Conservation (phyloP, 2,329 filamentous ascomycete genomes). For the Cladosporium sp. region DNA sequence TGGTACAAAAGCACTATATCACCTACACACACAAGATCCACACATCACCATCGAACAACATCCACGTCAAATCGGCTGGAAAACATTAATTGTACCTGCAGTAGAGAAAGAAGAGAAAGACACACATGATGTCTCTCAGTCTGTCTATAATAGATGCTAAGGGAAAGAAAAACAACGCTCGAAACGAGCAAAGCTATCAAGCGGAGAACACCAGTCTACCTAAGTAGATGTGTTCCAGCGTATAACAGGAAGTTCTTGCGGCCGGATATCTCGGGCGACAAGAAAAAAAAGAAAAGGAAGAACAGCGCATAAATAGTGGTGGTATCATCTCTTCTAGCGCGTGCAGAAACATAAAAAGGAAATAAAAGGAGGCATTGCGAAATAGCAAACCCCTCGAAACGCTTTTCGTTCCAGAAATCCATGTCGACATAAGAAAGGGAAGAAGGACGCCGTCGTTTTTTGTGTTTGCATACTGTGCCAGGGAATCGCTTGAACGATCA, state of each 20-base stretch:
- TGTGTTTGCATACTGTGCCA: neutral
- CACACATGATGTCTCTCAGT: neutral
- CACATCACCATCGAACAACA: neutral
- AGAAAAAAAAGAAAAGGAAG: neutral
- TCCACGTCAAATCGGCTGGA: neutral
- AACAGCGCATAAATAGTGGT: neutral
- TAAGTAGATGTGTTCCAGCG: neutral
- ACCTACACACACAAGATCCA: neutral
- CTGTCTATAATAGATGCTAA: neutral
- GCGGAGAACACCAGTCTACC: neutral
- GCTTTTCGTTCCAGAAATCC: neutral
- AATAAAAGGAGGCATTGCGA: neutral
- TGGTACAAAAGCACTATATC: neutral
- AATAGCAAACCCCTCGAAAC: neutral
- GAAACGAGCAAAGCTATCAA: neutral
- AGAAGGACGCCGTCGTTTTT: neutral
- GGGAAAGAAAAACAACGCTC: neutral
- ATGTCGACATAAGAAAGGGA: neutral
- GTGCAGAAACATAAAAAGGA: neutral
- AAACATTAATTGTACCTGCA: neutral
- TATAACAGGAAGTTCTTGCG: too few relatives aligned
- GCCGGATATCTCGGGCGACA: neutral
- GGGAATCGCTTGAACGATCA: constrained; percentile 5
- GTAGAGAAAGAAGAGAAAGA: neutral
- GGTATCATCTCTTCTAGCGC: constrained; percentile 6